Evolutionary conservation across 768 basidiomycete genomes (phyloP).

Genomic region (Phylloporus rhodoxanthus): DNA sequence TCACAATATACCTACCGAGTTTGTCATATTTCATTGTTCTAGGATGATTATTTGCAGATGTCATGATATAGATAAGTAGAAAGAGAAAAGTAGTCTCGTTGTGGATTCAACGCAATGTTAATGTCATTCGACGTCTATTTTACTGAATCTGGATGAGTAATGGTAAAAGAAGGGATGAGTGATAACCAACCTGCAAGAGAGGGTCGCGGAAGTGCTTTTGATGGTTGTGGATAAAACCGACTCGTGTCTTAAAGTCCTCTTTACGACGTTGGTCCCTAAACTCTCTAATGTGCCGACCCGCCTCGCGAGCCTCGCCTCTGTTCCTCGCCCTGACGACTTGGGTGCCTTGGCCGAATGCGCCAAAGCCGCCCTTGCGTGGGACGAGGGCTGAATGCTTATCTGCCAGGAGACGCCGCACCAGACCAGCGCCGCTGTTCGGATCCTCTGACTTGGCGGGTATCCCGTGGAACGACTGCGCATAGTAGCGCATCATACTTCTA

Average conservation of each 20-base stretch:
- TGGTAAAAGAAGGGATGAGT: background rate
- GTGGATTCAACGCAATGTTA: constrained; percentile 4
- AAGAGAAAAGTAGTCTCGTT: constrained; percentile 12
- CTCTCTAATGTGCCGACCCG: constrained; percentile 78
- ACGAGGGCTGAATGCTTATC: constrained; percentile 85
- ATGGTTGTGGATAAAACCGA: constrained; percentile 72
- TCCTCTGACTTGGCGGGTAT: constrained; percentile 46
- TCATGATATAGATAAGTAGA: constrained; percentile 11
- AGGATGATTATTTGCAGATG: constrained; percentile 5
- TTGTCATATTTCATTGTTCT: constrained; percentile 13
- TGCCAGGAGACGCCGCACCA: constrained; percentile 69
- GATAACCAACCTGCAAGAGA: constrained; percentile 42
- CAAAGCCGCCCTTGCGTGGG: constrained; percentile 78
- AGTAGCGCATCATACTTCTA: constrained; percentile 79
- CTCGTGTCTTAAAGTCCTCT: constrained; percentile 80
- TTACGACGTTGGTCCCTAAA: constrained; percentile 73
- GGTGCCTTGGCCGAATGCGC: constrained; percentile 76
- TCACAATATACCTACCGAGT: constrained; percentile 24
- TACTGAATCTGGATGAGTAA: constrained; percentile 15
- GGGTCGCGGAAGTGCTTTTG: constrained; percentile 90
- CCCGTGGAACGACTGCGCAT: constrained; percentile 70
- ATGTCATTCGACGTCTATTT: constrained; percentile 2
- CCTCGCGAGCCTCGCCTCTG: constrained; percentile 90
- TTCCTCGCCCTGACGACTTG: constrained; percentile 88
- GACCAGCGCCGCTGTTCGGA: constrained; percentile 65